These are phyloP conservation scores for Daedaleopsis sinensis DNA, from an alignment of 768 basidiomycete genomes.

Conservation along the genomic window DNA sequence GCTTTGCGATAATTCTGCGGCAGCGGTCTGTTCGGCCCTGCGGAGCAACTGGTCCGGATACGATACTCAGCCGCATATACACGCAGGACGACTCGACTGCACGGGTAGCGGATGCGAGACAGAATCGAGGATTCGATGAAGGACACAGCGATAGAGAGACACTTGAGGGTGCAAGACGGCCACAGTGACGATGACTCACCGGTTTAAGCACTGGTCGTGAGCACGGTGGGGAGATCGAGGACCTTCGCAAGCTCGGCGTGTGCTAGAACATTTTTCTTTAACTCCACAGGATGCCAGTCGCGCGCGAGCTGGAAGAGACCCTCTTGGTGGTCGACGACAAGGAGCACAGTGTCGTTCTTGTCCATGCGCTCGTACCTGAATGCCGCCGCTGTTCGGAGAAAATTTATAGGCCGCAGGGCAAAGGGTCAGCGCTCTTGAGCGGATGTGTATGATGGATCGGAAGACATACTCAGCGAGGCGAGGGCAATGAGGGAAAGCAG, in stretches of 20 bases:
- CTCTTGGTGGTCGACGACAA: conserved; percentile 53
- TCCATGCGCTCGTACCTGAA: conserved; percentile 43
- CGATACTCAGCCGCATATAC: too few relatives aligned
- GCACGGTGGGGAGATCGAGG: conserved; percentile 47
- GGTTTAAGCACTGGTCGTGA: conserved; percentile 49
- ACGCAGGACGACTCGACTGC: too few relatives aligned
- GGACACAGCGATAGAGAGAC: too few relatives aligned
- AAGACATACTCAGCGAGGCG: too few relatives aligned
- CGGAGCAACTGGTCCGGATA: too few relatives aligned
- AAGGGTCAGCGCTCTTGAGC: too few relatives aligned
- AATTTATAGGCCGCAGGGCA: too few relatives aligned
- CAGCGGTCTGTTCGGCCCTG: conserved; percentile 53
- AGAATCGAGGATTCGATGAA: too few relatives aligned
- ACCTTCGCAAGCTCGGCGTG: conserved; percentile 49
- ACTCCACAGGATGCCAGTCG: conserved; percentile 42
- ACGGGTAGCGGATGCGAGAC: too few relatives aligned
- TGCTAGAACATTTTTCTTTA: conserved; percentile 48
- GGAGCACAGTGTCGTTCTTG: conserved; percentile 46
- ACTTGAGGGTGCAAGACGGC: too few relatives aligned
- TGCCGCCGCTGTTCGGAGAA: neutral
- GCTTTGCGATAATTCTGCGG: conserved; percentile 45
- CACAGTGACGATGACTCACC: conserved; percentile 30
- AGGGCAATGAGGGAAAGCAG: too few relatives aligned
- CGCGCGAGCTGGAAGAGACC: conserved; percentile 50
- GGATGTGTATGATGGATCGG: too few relatives aligned